Conservation (phyloP, 768 basidiomycete genomes). For the Steccherinum ochraceum region DNA sequence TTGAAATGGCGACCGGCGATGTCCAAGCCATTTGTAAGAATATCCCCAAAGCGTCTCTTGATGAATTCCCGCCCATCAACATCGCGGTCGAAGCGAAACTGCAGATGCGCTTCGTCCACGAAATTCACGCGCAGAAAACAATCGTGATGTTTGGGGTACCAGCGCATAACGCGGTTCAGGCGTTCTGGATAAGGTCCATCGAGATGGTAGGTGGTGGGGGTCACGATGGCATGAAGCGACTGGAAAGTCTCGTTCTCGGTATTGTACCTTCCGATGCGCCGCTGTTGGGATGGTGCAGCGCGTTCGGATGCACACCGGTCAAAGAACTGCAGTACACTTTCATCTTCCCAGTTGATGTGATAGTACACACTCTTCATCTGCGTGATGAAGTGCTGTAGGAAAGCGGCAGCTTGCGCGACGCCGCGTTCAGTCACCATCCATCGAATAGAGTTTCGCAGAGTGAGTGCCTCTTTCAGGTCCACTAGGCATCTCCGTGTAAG, state of each 20-base stretch:
- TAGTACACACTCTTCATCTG: conserved; percentile 10
- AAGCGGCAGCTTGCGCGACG: conserved; percentile 5
- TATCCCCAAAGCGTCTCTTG: conserved; percentile 36
- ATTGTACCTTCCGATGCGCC: background rate
- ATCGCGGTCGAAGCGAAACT: conserved; percentile 51
- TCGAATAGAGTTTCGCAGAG: background rate
- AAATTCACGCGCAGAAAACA: conserved; percentile 61
- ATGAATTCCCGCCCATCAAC: conserved; percentile 48
- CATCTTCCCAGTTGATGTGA: background rate
- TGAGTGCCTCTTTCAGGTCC: conserved; percentile 42
- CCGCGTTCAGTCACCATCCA: conserved; percentile 1
- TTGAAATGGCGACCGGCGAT: conserved; percentile 51
- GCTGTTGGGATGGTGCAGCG: background rate
- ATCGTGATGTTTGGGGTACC: conserved; percentile 39
- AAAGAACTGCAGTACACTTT: background rate
- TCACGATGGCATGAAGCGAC: conserved; percentile 41
- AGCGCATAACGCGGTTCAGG: conserved; percentile 56
- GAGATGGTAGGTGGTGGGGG: conserved; percentile 47
- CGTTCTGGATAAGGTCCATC: conserved; percentile 53
- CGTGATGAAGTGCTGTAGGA: conserved; percentile 36
- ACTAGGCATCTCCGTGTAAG: conserved; percentile 28
- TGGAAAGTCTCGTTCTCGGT: conserved; percentile 29
- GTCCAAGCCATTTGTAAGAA: conserved; percentile 38
- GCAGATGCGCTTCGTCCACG: conserved; percentile 49
- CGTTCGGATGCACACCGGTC: background rate